Evolutionary conservation across 2,329 filamentous ascomycete species (phyloP).

Genomic region (Trichoderma koningii): DNA sequence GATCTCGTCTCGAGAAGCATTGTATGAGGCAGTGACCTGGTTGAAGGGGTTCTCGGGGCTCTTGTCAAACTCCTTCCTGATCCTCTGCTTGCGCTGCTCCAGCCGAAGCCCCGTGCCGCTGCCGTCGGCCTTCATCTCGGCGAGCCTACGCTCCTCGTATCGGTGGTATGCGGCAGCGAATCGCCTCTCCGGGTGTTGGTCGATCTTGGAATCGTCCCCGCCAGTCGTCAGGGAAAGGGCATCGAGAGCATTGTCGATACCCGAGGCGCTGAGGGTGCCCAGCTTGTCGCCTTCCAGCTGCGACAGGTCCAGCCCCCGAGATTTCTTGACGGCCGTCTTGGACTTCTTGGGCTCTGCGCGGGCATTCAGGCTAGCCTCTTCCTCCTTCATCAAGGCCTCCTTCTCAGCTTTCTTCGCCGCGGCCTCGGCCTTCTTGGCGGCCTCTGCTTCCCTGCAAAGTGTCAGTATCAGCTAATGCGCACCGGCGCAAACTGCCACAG

Average conservation of each 20-base stretch:
- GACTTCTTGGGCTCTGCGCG: conserved; percentile 65
- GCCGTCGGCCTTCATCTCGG: conserved; percentile 83
- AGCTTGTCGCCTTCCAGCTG: conserved; percentile 69
- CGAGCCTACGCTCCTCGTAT: conserved; percentile 77
- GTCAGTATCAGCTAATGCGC: conserved; percentile 1
- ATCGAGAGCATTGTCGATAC: conserved; percentile 92
- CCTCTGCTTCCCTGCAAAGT: conserved; percentile 42
- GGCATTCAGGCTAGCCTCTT: conserved; percentile 68
- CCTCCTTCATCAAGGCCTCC: conserved; percentile 77
- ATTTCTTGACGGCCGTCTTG: conserved; percentile 69
- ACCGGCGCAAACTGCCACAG: conserved; percentile 6
- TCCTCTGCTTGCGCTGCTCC: conserved; percentile 81
- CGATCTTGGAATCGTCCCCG: conserved; percentile 68
- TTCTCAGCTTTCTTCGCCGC: conserved; percentile 93
- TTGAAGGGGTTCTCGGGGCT: conserved; percentile 95
- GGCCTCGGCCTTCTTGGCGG: conserved; percentile 74
- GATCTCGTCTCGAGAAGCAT: conserved; percentile 78
- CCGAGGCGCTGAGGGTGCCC: conserved; percentile 73
- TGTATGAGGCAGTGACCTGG: conserved; percentile 74
- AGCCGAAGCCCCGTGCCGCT: conserved; percentile 70
- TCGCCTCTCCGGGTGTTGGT: conserved; percentile 83
- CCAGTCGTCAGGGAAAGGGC: conserved; percentile 68
- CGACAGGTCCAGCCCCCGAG: conserved; percentile 70
- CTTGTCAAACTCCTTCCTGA: conserved; percentile 92
- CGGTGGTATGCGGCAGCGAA: conserved; percentile 83